phyloP scores from a whole-genome alignment of 139 green algal genomes.

The Haematococcus sp. region DNA sequence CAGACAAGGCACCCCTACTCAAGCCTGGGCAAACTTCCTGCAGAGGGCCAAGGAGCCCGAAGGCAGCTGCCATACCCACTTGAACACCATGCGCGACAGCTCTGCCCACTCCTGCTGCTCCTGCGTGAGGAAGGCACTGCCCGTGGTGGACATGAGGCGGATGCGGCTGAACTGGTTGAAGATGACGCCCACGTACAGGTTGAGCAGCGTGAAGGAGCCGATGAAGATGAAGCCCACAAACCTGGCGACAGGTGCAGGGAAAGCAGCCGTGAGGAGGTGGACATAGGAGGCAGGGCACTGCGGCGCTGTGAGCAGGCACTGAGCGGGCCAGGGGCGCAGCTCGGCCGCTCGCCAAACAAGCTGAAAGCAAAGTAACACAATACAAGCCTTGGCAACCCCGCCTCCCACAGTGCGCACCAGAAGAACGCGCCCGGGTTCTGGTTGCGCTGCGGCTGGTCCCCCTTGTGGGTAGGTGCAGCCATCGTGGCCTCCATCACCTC shows the following conservation, averaged over 20 bases:
- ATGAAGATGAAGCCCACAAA: constrained; percentile 71
- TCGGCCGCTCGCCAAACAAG: no score
- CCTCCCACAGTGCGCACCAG: constrained; percentile 26
- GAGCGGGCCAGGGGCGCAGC: no score
- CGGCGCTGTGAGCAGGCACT: no score
- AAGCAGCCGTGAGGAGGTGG: no score
- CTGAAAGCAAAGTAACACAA: no score
- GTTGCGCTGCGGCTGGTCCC: constrained; percentile 56
- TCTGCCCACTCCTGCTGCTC: constrained; percentile 62
- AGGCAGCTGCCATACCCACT: no score
- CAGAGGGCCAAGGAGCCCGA: no score
- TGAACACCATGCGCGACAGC: constrained; percentile 55
- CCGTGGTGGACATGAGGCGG: constrained; percentile 56
- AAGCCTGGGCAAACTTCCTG: no score
- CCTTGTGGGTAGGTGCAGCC: constrained; percentile 37
- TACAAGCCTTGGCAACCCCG: no score
- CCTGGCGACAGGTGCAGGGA: neutral
- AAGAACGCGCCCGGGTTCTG: constrained; percentile 58
- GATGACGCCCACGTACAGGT: constrained; percentile 80
- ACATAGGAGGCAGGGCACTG: no score
- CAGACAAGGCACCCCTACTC: no score
- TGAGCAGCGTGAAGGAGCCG: constrained; percentile 74
- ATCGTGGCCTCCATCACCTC: constrained; percentile 46
- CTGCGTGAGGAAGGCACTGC: constrained; percentile 62
- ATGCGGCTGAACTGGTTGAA: constrained; percentile 80